These are phyloP conservation scores for Ophiostoma australiae DNA, from an alignment of 2,329 filamentous ascomycete genomes.

Conservation along the genomic window DNA sequence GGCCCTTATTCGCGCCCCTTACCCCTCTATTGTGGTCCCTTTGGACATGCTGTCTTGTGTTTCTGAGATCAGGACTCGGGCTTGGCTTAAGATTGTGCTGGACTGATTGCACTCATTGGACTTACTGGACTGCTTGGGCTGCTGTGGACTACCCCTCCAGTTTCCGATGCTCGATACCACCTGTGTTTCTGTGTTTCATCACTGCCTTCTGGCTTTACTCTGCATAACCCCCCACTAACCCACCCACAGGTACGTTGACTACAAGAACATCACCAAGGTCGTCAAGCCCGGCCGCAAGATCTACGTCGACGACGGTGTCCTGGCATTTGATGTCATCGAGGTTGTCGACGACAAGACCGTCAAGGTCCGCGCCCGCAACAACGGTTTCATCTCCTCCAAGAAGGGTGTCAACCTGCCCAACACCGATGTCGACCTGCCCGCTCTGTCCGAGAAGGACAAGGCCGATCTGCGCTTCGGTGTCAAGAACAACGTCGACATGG, in stretches of 20 bases:
- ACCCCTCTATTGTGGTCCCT: background rate
- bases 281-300: constrained; percentile 86
- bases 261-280: constrained; percentile 99
- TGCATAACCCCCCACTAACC: constrained; percentile 13
- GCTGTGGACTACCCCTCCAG: background rate
- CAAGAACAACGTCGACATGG: constrained; percentile 98
- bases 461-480: constrained; percentile 89
- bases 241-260: constrained; percentile 77
- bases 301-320: constrained; percentile 96
- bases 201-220: background rate
- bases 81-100: background rate
- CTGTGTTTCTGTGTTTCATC: background rate
- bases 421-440: constrained; percentile 96
- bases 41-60: background rate
- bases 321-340: constrained; percentile 89
- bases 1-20: constrained; percentile 23
- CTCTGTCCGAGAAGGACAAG: constrained; percentile 97
- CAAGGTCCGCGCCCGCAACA: constrained; percentile 84
- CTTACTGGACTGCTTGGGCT: background rate
- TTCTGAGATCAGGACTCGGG: background rate
- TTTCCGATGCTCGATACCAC: background rate
- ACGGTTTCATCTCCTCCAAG: constrained; percentile 96
- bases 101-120: background rate
- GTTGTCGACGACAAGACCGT: constrained; percentile 86
- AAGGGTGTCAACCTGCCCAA: constrained; percentile 99